These are phyloP conservation scores for Mantamonas sphyraenae DNA, from an alignment of 78 protist species.

Conservation along the genomic window DNA sequence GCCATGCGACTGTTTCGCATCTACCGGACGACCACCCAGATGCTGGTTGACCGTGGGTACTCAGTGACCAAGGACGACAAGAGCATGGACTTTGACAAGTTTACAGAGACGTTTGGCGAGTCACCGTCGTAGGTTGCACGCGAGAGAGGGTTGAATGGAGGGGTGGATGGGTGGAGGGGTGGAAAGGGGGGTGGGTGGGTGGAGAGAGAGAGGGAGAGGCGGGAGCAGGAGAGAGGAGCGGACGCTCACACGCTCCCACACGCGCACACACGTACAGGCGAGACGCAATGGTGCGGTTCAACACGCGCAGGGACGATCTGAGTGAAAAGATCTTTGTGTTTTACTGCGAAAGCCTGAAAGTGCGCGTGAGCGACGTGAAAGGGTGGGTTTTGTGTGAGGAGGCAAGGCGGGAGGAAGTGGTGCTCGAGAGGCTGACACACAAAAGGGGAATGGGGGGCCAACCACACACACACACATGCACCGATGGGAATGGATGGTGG, in stretches of 20 bases:
- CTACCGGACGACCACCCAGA: background rate
- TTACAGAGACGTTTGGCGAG: background rate
- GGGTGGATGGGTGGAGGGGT: too few species aligned
- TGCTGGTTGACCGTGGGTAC: slow-evolving; percentile 1
- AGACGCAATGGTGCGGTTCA: background rate
- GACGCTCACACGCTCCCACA: background rate
- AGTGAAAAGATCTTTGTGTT: background rate
- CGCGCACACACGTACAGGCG: background rate
- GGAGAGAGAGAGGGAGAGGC: too few species aligned
- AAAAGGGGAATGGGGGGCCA: background rate
- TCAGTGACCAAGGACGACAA: background rate
- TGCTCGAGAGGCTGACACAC: background rate
- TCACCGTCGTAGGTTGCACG: too few species aligned
- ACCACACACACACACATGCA: background rate
- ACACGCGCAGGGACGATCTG: background rate
- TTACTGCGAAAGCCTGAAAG: too few species aligned
- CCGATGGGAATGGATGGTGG: too few species aligned
- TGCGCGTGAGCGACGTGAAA: too few species aligned
- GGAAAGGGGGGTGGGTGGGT: too few species aligned
- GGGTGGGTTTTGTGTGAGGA: background rate
- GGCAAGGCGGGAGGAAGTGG: background rate
- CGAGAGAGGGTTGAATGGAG: too few species aligned
- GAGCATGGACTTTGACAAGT: background rate
- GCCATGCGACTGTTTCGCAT: background rate
- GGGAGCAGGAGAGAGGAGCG: background rate